A percentile compares a stretch with the other conserved stretches of the same genome.
Conservation (phyloP, 495 filamentous ascomycete genomes). For the Trichodelitschia bisporula region DNA sequence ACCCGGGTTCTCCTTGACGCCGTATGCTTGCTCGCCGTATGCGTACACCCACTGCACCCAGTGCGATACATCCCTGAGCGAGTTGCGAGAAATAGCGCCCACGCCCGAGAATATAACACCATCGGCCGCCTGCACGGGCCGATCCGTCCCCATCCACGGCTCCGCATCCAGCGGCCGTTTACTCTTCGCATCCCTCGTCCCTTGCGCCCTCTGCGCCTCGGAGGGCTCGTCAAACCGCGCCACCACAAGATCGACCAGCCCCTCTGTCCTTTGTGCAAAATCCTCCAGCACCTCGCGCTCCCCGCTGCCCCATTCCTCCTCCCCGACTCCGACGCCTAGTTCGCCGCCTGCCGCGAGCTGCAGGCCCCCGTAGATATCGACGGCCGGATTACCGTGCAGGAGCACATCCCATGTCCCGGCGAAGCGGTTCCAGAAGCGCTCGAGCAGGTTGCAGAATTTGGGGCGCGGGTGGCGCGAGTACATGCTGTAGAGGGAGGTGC, state of each 20-base stretch:
- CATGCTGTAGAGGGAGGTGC: slow-evolving; percentile 35
- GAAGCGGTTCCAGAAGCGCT: slow-evolving; percentile 67
- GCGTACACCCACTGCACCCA: slow-evolving; percentile 73
- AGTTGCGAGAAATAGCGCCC: slow-evolving; percentile 37
- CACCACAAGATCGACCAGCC: slow-evolving; percentile 60
- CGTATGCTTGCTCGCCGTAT: slow-evolving; percentile 57
- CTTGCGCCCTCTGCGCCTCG: not conserved
- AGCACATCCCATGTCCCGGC: slow-evolving; percentile 70
- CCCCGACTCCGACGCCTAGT: slow-evolving; percentile 78
- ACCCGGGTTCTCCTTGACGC: slow-evolving; percentile 46
- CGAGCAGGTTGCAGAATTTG: slow-evolving; percentile 37
- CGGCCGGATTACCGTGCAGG: slow-evolving; percentile 66
- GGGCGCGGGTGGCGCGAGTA: slow-evolving; percentile 33
- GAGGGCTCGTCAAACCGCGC: slow-evolving; percentile 49
- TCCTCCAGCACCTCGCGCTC: slow-evolving; percentile 81
- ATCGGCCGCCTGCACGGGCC: slow-evolving; percentile 40
- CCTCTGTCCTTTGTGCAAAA: slow-evolving; percentile 39
- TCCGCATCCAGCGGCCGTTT: slow-evolving; percentile 2
- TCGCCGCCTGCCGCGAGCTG: slow-evolving; percentile 82
- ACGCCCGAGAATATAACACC: slow-evolving; percentile 66
- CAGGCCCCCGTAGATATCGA: slow-evolving; percentile 54
- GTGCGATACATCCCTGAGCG: slow-evolving; percentile 37
- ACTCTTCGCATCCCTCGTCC: not conserved
- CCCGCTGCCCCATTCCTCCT: slow-evolving; percentile 79
- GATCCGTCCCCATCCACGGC: slow-evolving; percentile 42